phyloP scores from a whole-genome alignment of 164 flowering plant genomes.

The Taxillus chinensis region DNA sequence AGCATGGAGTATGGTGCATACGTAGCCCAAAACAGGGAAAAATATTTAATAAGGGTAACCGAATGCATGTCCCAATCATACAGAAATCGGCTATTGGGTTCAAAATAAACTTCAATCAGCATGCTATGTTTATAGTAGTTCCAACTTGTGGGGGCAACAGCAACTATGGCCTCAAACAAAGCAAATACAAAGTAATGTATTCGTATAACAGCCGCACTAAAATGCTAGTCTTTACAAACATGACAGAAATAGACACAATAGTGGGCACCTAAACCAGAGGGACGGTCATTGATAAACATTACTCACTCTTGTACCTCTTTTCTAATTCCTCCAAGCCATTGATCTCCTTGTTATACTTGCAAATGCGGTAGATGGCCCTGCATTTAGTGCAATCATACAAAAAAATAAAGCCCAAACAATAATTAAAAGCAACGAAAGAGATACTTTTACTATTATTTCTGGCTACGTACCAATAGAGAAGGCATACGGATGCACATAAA shows the following conservation, averaged over 20 bases:
- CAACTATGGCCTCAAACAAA: no score
- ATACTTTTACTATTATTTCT: background rate
- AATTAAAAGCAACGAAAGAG: background rate
- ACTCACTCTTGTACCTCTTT: conserved; percentile 71
- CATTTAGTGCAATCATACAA: background rate
- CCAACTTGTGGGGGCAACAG: no score
- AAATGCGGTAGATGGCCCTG: conserved; percentile 72
- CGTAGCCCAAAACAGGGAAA: no score
- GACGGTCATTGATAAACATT: conserved; percentile 4
- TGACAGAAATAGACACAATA: background rate
- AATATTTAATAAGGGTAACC: no score
- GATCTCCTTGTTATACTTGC: conserved; percentile 63
- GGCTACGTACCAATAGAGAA: conserved; percentile 69
- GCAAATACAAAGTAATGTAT: no score
- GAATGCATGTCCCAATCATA: no score
- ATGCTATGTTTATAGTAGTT: no score
- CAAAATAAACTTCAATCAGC: no score
- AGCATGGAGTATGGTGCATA: no score
- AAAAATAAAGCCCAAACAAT: background rate
- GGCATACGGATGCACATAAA: conserved; percentile 61
- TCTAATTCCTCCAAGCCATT: conserved; percentile 69
- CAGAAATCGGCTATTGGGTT: no score
- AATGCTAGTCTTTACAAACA: background rate
- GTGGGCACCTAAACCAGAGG: background rate
- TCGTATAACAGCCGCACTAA: no score